Conservation (phyloP, 345 rosid genomes). For the Camelina sativa region DNA sequence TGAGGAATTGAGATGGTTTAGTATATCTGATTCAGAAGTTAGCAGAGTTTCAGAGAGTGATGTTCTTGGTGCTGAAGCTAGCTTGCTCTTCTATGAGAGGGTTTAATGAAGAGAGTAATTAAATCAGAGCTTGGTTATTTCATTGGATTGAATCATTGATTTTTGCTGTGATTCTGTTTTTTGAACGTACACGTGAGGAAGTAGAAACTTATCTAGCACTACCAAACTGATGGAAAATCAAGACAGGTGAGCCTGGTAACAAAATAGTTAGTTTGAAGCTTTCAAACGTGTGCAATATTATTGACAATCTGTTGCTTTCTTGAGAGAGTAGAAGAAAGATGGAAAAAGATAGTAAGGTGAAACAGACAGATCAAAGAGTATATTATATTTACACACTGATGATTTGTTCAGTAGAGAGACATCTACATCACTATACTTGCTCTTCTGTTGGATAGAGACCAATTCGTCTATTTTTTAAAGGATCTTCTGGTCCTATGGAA, state of each 20-base stretch:
- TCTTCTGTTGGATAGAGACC: background rate
- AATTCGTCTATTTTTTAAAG: background rate
- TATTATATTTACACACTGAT: background rate
- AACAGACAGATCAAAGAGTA: background rate
- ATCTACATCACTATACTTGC: background rate
- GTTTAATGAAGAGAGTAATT: background rate
- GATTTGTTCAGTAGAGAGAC: background rate
- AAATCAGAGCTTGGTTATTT: background rate
- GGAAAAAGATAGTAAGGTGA: background rate
- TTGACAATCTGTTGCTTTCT: background rate
- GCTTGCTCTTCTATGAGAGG: conserved; percentile 85
- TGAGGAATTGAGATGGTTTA: conserved; percentile 59
- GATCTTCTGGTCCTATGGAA: background rate
- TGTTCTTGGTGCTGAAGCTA: conserved; percentile 81
- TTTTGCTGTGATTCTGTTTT: background rate
- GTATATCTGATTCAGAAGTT: conserved; percentile 80
- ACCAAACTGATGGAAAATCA: too few relatives aligned
- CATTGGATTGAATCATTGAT: background rate
- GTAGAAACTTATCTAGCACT: too few relatives aligned
- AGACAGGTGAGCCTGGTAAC: too few relatives aligned
- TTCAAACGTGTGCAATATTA: background rate
- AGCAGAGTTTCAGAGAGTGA: conserved; percentile 61
- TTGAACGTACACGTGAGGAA: too few relatives aligned
- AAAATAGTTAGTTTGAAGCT: too few relatives aligned
- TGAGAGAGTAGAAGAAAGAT: background rate